Conservation (phyloP, 495 filamentous ascomycete genomes). For the Sphaerosporella brunnea region DNA sequence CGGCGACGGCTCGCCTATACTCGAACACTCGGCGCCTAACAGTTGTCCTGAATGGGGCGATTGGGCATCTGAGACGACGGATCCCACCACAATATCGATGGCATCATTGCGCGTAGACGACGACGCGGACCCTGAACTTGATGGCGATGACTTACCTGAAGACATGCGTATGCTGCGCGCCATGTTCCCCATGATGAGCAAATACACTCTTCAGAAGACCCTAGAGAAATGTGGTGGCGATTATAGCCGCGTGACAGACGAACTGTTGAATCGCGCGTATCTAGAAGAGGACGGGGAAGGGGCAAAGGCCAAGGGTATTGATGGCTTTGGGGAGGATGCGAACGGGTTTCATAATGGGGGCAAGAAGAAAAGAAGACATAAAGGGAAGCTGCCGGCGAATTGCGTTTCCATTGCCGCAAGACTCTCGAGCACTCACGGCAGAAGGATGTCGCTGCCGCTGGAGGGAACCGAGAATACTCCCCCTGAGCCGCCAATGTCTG, state of each 20-base stretch:
- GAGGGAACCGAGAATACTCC: constrained; percentile 28
- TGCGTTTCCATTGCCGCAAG: no score
- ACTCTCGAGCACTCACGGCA: no score
- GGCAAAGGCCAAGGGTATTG: constrained; percentile 48
- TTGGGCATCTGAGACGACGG: constrained; percentile 15
- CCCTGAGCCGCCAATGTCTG: constrained; percentile 16
- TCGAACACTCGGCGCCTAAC: background rate
- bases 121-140: constrained; percentile 10
- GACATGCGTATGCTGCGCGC: constrained; percentile 39
- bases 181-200: constrained; percentile 53
- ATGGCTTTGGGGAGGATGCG: constrained; percentile 48
- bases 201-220: constrained; percentile 43
- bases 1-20: background rate
- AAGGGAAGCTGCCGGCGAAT: constrained; percentile 24
- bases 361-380: constrained; percentile 34
- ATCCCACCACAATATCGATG: constrained; percentile 16
- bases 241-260: constrained; percentile 55
- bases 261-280: constrained; percentile 56
- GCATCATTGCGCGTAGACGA: constrained; percentile 10
- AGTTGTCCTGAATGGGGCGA: constrained; percentile 12
- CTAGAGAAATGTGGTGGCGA: constrained; percentile 48
- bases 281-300: constrained; percentile 42
- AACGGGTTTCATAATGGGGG: constrained; percentile 26
- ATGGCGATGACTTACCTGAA: constrained; percentile 19
- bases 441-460: constrained; percentile 6